Evolutionary conservation across 768 basidiomycete genomes (phyloP), one percentile per base, ranked within the genome.

Genomic region (Gymnopilus junonius): DNA sequence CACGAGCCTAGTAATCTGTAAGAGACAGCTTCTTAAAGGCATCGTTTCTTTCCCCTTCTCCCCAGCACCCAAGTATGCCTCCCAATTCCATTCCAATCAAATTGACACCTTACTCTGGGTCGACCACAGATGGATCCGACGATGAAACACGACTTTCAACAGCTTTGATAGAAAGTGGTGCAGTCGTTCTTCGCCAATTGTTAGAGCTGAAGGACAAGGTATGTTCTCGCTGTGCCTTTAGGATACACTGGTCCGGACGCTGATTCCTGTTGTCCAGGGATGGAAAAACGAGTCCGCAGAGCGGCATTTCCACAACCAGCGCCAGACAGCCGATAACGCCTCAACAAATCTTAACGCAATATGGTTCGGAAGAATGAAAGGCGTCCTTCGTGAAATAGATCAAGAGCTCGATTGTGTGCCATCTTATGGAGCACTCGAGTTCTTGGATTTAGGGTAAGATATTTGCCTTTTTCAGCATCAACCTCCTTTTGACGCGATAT

Each of bases 361-460:
- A n/a, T 61, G 59, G 59, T 61, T 54, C 14, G 10, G 8, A 12
- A 40, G 42, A 15, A 61, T 61, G 59, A 61, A 55, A 43, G n/a
- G n/a, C 15, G 10, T 61, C 10, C 29, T 61, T 8, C 15, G 29
- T n/a, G 59, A 61, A 32, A 61, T 61, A n/a, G 59, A 61, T 31
- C n/a, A 23, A 8, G n/a, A 17, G 2, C 12, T 61, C 7, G 10
- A 55, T 29, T 40, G 37, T 34, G 43, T 61, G 42, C 51, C 51
- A 4, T 27, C 29, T 8, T 10, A 54, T 4, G 51, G 31, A 10
- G 2, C n/a, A 12, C 15, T 61, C 14, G 20, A 43, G 15, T 62
- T 62, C 20, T 14, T 62, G 12, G 61, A 62, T 39, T 53, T 62
- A 17, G 61, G 61, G 61, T 56, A 53, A 45, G 59, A 17, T 11